Conservation (phyloP, 192 early-diverging fungal genomes). For the Gorgonomyces haynaldii region DNA sequence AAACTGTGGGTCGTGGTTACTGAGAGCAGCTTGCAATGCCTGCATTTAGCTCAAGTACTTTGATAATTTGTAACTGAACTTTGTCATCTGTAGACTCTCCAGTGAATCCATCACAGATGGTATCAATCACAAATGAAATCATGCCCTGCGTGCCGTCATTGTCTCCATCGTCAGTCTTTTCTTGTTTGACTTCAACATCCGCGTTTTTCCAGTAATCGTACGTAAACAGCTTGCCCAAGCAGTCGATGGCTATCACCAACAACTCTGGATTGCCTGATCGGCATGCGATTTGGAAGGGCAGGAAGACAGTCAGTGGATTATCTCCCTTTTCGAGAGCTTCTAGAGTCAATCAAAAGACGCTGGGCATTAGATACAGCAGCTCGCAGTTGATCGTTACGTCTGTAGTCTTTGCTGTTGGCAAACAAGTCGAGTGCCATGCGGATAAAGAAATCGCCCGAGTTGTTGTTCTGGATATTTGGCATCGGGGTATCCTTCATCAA, state of each 20-base stretch:
- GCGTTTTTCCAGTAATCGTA: conserved; percentile 44
- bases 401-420: conserved; percentile 2
- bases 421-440: conserved; percentile 5
- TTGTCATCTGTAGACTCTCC: conserved; percentile 69
- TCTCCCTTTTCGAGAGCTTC: background rate
- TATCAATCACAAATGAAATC: conserved; percentile 57
- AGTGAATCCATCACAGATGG: conserved; percentile 62
- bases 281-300: conserved; percentile 63
- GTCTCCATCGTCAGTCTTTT: conserved; percentile 9
- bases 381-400: background rate
- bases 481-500: background rate
- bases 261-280: conserved; percentile 48
- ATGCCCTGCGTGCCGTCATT: conserved; percentile 23
- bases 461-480: conserved; percentile 7
- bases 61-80: conserved; percentile 84
- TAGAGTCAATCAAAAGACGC: background rate
- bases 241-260: conserved; percentile 62
- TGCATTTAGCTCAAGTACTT: conserved; percentile 33
- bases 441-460: conserved; percentile 9
- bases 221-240: conserved; percentile 58
- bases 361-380: background rate
- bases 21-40: conserved; percentile 75
- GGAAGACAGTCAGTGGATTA: conserved; percentile 37
- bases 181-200: background rate
- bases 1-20: conserved; percentile 38